Conservation (phyloP, 192 early-diverging fungal species). For the Backusella morwellensis region DNA sequence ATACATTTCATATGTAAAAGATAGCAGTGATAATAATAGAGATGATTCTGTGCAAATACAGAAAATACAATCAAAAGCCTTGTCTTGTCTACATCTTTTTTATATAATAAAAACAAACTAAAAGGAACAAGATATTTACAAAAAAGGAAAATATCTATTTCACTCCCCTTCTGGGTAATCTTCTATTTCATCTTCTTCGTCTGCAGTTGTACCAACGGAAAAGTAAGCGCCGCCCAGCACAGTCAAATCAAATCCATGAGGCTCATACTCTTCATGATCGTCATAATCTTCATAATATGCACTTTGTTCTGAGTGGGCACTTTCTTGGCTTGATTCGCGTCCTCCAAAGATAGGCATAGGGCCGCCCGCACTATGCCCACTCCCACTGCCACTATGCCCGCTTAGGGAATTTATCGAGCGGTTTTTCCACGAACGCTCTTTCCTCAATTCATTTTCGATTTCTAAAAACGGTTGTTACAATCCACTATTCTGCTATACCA, state of each 20-base stretch:
- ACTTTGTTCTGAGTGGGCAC: not conserved
- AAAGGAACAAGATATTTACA: not conserved
- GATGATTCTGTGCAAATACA: not conserved
- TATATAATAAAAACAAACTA: not conserved
- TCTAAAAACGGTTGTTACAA: not conserved
- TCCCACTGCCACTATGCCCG: not conserved
- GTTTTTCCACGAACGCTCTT: not conserved
- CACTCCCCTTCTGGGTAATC: not conserved
- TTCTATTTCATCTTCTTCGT: not conserved
- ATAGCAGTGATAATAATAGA: not conserved
- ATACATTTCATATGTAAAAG: not conserved
- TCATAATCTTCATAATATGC: not conserved
- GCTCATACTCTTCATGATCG: not conserved
- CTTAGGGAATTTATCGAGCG: not conserved
- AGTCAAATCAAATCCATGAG: not conserved
- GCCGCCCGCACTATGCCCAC: not conserved
- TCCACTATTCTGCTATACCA: not conserved
- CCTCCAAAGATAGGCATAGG: not conserved
- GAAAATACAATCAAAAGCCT: not conserved
- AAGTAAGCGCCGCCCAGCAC: not conserved
- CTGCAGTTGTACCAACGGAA: not conserved
- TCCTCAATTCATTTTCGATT: not conserved
- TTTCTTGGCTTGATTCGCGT: not conserved
- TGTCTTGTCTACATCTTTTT: not conserved
- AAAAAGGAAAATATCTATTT: not conserved